Evolutionary conservation across 257 asterid genomes (phyloP).

Genomic region (Salvia hispanica): DNA sequence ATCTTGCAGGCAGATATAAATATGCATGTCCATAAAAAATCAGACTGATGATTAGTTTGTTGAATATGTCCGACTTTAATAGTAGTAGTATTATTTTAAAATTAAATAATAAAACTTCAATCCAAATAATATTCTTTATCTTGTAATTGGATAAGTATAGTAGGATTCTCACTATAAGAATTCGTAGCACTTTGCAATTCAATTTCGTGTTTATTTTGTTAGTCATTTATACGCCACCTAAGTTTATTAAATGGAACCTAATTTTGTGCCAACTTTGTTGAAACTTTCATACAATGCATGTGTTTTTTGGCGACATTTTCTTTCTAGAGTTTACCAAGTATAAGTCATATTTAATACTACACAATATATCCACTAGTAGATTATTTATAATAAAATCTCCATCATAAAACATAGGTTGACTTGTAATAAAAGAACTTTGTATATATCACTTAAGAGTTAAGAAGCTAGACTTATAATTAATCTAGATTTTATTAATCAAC

Average conservation of each 20-base stretch:
- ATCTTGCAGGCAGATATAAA: too few species aligned
- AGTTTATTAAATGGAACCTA: conserved; percentile 33
- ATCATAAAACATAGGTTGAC: neutral
- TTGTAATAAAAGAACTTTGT: neutral
- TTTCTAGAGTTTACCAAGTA: conserved; percentile 8
- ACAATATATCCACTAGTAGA: neutral
- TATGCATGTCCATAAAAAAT: too few species aligned
- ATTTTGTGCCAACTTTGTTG: conserved; percentile 33
- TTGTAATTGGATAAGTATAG: too few species aligned
- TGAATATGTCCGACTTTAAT: too few species aligned
- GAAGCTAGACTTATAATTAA: neutral
- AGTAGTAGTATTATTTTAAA: too few species aligned
- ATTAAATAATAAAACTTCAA: too few species aligned
- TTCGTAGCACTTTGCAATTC: neutral
- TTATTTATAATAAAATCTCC: neutral
- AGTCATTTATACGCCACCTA: neutral
- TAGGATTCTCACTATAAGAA: neutral
- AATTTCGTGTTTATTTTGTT: neutral
- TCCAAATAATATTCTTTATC: too few species aligned
- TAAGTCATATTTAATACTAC: neutral
- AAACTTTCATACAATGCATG: conserved; percentile 4
- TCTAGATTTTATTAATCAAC: neutral
- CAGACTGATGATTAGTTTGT: too few species aligned
- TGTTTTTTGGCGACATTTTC: conserved; percentile 23
- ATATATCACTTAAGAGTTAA: neutral